Base-by-base conservation (phyloP, 2,329 filamentous ascomycete genomes). In the Sporothrix variecibatus region DNA sequence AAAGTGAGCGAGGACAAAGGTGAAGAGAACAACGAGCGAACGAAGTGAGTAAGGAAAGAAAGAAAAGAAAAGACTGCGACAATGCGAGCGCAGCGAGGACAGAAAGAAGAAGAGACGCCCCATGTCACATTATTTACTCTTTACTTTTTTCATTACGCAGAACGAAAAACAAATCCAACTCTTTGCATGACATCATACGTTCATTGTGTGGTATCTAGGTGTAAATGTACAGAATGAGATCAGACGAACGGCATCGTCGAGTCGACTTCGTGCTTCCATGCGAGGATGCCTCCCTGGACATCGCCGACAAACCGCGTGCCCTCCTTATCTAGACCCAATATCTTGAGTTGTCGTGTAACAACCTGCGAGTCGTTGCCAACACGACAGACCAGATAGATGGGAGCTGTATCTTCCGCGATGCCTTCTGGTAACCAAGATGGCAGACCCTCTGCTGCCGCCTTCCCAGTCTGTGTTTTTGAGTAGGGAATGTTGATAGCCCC, bases 311-410 rank as follows among this genome's bases (percentile, higher is more conserved):
- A 89, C 12, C 90, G 85, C 64, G 84, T 82, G 0, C 88, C 88
- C 1, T 82, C 81, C n/a, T 79, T 79, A 43, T 86, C 87, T 1
- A 90, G 77, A 0, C 89, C 89, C 62, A 89, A 79, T 17, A 91
- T 88, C 78, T 91, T 91, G 73, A 95, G 83, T 78, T 89, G 91
- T 77, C 85, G 87, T 0, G 90, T 87, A 0, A 90, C 90, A 26
- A 94, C 77, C 79, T 95, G 93, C 12, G 93, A 95, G 80, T 96
- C 93, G 76, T 95, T 93, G 0, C 93, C 93, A 1, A 92, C 85
- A 40, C 93, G 86, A 77, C 93, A 96, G 0, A 96, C 86, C 0
- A 94, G 83, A 75, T 92, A 93, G 28, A 96, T 89, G 0, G 91
- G 87, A 2, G 85, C 84, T 9, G 12, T 20, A 43, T 87, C 82